Base-by-base conservation (phyloP, 306 rosid species). In the Sphenostylis stenocarpa region DNA sequence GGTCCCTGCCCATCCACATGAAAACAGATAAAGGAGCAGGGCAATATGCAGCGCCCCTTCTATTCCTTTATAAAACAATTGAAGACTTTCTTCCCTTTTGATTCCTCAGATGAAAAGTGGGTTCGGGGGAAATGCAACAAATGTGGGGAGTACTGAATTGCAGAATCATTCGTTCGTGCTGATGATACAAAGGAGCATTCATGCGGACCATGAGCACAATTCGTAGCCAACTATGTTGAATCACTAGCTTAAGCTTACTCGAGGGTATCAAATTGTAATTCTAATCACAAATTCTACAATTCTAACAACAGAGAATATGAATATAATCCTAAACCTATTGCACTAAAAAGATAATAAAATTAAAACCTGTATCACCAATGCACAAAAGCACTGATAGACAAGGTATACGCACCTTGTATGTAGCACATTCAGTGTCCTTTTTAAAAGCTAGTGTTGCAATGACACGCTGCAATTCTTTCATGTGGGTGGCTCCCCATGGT, bases 381-480 rank as follows among this genome's bases (percentile, higher is more conserved):
- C 62, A 75, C 61, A 65, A 70, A 48, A 64, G 21, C 38, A 36
- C 38, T 8, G 55, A 75, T 31, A 65, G 26, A 45, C 19, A 26
- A 76, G 44, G 55, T 23, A 28, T 24, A 43, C 73, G 87, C 80
- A 95, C 99, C 97, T 95, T 95, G 91, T 95, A 95, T 75, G 83
- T 80, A 12, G 92, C 77, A 81, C 92, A 90, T 74, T 87, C 94
- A 7, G 97, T 92, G 65, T 87, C 90, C 83, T 91, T 90, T 90
- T 78, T 89, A 82, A 92, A 92, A 74, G 97, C 97, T 41, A 95
- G 81, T 62, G 96, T 89, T 52, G 93, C 97, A 81, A 85, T 65
- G 77, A 85, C 97, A 61, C 91, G 90, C 87, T 90, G 94, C 91
- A 95, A 77, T 89, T 95, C 97, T 86, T 95, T 89, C 97, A 90